Percentiles rank a stretch among this genome's conserved stretches.
Conservation (phyloP, 352 stramenopile genomes). For the Pythium coloratum region DNA sequence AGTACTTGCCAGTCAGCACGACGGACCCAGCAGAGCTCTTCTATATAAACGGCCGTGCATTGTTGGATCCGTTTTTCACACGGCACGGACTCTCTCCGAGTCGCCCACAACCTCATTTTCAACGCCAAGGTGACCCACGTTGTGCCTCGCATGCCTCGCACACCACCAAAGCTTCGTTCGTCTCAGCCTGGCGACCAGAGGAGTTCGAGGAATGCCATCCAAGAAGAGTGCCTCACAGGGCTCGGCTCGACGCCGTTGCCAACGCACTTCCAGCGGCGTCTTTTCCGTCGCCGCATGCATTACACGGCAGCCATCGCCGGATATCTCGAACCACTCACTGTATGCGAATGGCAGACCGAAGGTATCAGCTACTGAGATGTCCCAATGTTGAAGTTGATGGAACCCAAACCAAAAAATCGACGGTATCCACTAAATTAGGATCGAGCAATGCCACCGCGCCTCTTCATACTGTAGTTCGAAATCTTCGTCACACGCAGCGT, state of each 20-base stretch:
- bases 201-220: not conserved
- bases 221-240: not conserved
- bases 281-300: conserved; percentile 6
- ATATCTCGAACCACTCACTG: too few species aligned
- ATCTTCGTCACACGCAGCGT: too few species aligned
- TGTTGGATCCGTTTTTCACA: conserved; percentile 50
- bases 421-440: too few species aligned
- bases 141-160: conserved; percentile 40
- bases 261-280: not conserved
- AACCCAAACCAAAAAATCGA: too few species aligned
- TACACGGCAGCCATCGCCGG: not conserved
- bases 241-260: conserved; percentile 1
- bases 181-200: not conserved
- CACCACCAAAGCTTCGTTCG: not conserved
- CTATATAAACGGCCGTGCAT: conserved; percentile 55
- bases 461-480: too few species aligned
- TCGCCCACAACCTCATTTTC: conserved; percentile 38
- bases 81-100: conserved; percentile 8
- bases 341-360: too few species aligned
- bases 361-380: too few species aligned
- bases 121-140: conserved; percentile 56
- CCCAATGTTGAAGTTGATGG: too few species aligned
- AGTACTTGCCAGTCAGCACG: conserved; percentile 44
- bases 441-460: too few species aligned
- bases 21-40: conserved; percentile 34